Percentiles rank a stretch among this genome's conserved stretches.
Evolutionary conservation across 805 yeast genomes (phyloP).

Genomic region (Torulaspora indica): DNA sequence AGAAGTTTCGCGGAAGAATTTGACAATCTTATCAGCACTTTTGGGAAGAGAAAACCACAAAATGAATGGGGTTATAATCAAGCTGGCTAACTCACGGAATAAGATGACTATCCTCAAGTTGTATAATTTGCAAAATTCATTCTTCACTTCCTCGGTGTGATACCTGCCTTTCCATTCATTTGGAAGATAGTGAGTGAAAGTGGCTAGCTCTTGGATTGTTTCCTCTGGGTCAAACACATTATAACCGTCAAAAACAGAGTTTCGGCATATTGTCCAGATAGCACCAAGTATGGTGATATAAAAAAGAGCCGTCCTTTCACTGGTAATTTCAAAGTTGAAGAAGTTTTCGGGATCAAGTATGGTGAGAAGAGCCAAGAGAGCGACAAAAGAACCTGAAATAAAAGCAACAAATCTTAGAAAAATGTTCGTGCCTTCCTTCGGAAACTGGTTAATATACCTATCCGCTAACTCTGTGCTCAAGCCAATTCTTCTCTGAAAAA

Average conservation of each 20-base stretch:
- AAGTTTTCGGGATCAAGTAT: constrained; percentile 86
- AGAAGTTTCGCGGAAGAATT: constrained; percentile 84
- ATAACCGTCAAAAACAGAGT: constrained; percentile 59
- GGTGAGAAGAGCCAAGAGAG: constrained; percentile 74
- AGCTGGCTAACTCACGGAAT: constrained; percentile 72
- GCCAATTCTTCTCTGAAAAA: constrained; percentile 73
- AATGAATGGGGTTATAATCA: constrained; percentile 83
- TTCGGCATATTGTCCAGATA: constrained; percentile 75
- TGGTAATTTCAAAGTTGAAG: constrained; percentile 80
- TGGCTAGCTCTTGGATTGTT: constrained; percentile 71
- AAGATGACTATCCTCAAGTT: constrained; percentile 68
- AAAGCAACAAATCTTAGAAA: constrained; percentile 61
- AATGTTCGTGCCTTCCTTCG: constrained; percentile 63
- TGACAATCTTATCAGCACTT: constrained; percentile 70
- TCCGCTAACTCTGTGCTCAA: constrained; percentile 76
- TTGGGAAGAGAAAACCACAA: constrained; percentile 78
- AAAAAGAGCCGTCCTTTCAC: constrained; percentile 75
- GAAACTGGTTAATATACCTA: constrained; percentile 84
- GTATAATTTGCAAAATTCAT: constrained; percentile 74
- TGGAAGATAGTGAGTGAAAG: constrained; percentile 88
- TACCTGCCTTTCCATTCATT: constrained; percentile 77
- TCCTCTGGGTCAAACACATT: constrained; percentile 91
- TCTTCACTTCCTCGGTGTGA: constrained; percentile 80
- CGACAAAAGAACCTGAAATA: constrained; percentile 82
- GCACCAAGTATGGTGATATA: constrained; percentile 88